Percentiles rank a stretch among this genome's conserved stretches.
These are phyloP conservation scores for Colletotrichum sp. DNA, from an alignment of 2,329 filamentous ascomycete species.

Conservation along the genomic window DNA sequence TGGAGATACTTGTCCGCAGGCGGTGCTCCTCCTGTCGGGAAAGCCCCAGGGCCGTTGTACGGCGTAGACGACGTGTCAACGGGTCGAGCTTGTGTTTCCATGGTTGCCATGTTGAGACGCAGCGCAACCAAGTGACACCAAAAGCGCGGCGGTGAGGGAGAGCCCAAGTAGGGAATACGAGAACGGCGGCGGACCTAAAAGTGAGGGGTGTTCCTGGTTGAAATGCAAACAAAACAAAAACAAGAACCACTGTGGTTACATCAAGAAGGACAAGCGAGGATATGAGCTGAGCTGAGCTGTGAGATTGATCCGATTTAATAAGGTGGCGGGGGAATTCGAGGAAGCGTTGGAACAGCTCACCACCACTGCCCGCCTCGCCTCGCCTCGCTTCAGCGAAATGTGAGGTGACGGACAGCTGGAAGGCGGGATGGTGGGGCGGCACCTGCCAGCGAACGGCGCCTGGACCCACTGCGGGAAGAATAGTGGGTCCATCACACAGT, in stretches of 20 bases:
- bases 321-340: slow-evolving; percentile 11
- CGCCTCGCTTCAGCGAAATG: background rate
- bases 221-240: background rate
- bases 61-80: background rate
- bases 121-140: background rate
- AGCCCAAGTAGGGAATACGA: background rate
- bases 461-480: slow-evolving; percentile 8
- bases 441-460: slow-evolving; percentile 1
- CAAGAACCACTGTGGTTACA: background rate
- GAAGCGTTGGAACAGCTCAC: slow-evolving; percentile 1
- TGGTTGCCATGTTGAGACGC: background rate
- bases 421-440: slow-evolving; percentile 7
- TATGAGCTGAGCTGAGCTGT: background rate
- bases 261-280: background rate
- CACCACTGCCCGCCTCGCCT: background rate
- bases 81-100: background rate
- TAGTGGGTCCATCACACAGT: background rate
- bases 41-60: slow-evolving; percentile 4
- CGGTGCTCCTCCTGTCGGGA: background rate
- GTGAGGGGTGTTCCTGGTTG: background rate
- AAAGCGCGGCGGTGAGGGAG: slow-evolving; percentile 3
- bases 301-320: background rate
- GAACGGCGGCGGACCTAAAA: background rate
- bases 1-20: background rate
- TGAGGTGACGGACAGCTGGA: background rate